Evolutionary conservation across 2,329 filamentous ascomycete genomes (phyloP), one percentile per base, ranked within the genome.

Genomic region (Pseudomassariella vexata): DNA sequence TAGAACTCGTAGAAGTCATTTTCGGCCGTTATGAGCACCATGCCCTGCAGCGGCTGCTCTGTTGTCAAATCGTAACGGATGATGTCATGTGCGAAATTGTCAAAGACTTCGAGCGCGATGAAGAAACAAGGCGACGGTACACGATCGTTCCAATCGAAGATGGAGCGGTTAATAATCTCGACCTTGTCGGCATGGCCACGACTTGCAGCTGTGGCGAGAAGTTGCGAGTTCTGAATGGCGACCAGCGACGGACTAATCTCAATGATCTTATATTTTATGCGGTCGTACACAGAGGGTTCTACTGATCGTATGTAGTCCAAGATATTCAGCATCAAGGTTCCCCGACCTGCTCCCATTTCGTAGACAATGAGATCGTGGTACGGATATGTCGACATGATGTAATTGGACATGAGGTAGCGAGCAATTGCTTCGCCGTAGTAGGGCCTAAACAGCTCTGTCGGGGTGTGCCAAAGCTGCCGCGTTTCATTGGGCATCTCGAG

Each of bases 1-100:
- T 95, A 96, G 63, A 94, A 95, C 60, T 96, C 92, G 66, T 85
- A 90, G 52, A 98, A 92, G 52, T 96, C 89, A 50, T 90, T 90
- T 24, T 80, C 68, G 7, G 66, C 70, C 55, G 95, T 87, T 51
- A 98, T 82, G 23, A 98, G 70, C 10, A 96, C 89, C 40, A 81
- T 81, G 30, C 87, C 88, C 63, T 98, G 94, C 34, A 95, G 73
- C 0, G 90, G 85, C 44, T 82, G 68, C 55, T 87, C 85, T 9
- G 88, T 94, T 38, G 70, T 61, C 9, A 82, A 70, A 60, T 96
- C 83, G 64, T 96, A 98, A 42, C 94, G 89, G 40, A 98, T 79
- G 37, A 82, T 76, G 63, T 98, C 92, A 65, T 98, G 94, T 21
- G 87, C 81, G 56, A 98, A 96, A 63, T 98, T 98, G 67, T 98